Evolutionary conservation across 2,329 filamentous ascomycete genomes (phyloP), one percentile per base, ranked within the genome.

Genomic region (Nemania diffusa): DNA sequence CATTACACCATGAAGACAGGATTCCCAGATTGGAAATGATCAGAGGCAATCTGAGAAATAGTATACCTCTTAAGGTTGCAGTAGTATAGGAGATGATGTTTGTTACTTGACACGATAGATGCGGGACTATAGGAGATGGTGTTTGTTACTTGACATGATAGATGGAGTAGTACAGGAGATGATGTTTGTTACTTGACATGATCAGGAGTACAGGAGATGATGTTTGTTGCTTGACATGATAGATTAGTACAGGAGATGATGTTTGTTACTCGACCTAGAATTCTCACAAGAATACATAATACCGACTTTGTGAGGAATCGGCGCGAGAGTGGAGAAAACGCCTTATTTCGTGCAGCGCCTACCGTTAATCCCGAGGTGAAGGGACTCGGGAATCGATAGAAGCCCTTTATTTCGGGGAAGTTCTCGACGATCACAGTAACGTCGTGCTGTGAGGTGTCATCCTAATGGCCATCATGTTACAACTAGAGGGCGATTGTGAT

Each of bases 271-370:
- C n/a, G n/a, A n/a, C n/a, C n/a, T n/a, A 51, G 26, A 44, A 52
- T 51, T 26, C 55, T 48, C 48, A 29, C 20, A 29, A n/a, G 20
- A 32, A 48, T 57, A 34, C 40, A 27, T 57, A n/a, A 52, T 56
- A 65, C 63, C 62, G 61, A 71, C 62, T 58, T 65, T 40, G 46
- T 59, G 66, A 63, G 50, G 61, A 68, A 59, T 69, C 68, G 68
- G 64, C 64, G 57, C 62, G 64, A 68, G 68, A 63, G 57, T 51
- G 69, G 64, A 58, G 51, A 52, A 55, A 58, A 57, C 60, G 59
- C 58, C 34, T 68, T 57, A 60, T 59, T 44, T 68, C 44, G 32
- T 66, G 60, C 55, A 59, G 63, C 65, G 64, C 63, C 65, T 69
- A 70, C 57, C 64, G 6, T 57, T 40, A 52, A 51, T 37, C 51